A percentile compares a stretch with the other conserved stretches of the same genome.
These are phyloP conservation scores for Spathaspora sp. DNA, from an alignment of 805 yeast genomes.

Conservation along the genomic window DNA sequence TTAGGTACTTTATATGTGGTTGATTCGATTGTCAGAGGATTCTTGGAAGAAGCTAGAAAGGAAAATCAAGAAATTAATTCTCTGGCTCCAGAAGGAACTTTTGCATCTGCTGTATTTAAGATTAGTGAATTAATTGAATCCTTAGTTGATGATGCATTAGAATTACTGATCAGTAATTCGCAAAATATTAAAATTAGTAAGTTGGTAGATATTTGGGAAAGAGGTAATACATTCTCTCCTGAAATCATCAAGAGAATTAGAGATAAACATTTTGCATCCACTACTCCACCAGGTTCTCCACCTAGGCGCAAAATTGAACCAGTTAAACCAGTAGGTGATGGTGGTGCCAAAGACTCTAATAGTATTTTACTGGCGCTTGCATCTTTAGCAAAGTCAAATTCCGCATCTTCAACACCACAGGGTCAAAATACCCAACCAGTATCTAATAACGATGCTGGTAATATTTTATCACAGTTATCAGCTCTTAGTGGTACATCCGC, in stretches of 20 bases:
- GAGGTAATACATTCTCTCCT: constrained; percentile 71
- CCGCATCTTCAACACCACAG: constrained; percentile 22
- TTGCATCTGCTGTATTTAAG: constrained; percentile 66
- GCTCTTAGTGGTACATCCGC: constrained; percentile 21
- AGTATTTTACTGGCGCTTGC: constrained; percentile 70
- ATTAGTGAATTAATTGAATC: constrained; percentile 63
- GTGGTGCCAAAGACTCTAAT: constrained; percentile 43
- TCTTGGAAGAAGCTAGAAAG: constrained; percentile 68
- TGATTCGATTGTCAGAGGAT: constrained; percentile 88
- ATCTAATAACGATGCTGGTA: constrained; percentile 28
- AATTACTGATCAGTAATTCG: constrained; percentile 50
- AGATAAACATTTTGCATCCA: constrained; percentile 55
- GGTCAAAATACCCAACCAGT: constrained; percentile 1
- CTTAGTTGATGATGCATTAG: constrained; percentile 59
- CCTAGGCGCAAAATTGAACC: constrained; percentile 34
- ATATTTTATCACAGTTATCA: constrained; percentile 41
- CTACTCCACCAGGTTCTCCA: constrained; percentile 67
- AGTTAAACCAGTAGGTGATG: constrained; percentile 15
- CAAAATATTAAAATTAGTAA: constrained; percentile 70
- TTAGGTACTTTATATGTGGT: constrained; percentile 87
- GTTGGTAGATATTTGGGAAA: constrained; percentile 89
- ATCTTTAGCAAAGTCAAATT: constrained; percentile 46
- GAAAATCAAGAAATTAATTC: constrained; percentile 43
- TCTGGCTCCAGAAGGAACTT: constrained; percentile 64
- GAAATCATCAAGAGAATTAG: constrained; percentile 53